phyloP scores from a whole-genome alignment of 2,329 filamentous ascomycete species.

The Pseudomassariella vexata region DNA sequence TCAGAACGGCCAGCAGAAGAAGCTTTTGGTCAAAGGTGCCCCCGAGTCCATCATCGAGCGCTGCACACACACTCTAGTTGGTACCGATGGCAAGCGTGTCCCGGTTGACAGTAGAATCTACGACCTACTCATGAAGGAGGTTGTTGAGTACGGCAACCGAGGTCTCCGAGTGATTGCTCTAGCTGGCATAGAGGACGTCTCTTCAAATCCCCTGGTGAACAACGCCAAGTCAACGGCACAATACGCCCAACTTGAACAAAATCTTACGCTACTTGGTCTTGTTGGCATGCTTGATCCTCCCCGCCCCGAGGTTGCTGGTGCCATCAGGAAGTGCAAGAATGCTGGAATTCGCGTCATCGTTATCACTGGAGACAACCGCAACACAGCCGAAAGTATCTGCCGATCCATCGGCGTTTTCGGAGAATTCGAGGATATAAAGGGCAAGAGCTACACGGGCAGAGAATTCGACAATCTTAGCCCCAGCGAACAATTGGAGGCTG shows the following conservation, averaged over 20 bases:
- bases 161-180: slow-evolving; percentile 93
- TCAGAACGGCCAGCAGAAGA: slow-evolving; percentile 62
- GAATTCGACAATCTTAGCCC: slow-evolving; percentile 86
- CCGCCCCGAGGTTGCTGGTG: slow-evolving; percentile 79
- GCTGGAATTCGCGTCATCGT: slow-evolving; percentile 96
- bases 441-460: slow-evolving; percentile 92
- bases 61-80: slow-evolving; percentile 76
- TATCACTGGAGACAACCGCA: slow-evolving; percentile 96
- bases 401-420: slow-evolving; percentile 94
- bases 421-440: slow-evolving; percentile 70
- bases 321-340: slow-evolving; percentile 82
- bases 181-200: slow-evolving; percentile 74
- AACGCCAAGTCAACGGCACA: slow-evolving; percentile 77
- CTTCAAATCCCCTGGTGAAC: slow-evolving; percentile 61
- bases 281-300: slow-evolving; percentile 97
- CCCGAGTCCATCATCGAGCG: slow-evolving; percentile 92
- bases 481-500: slow-evolving; percentile 74
- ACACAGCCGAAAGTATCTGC: slow-evolving; percentile 96
- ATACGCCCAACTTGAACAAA: slow-evolving; percentile 83
- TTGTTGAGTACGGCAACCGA: slow-evolving; percentile 84
- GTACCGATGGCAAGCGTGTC: slow-evolving; percentile 71
- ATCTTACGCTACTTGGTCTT: slow-evolving; percentile 88
- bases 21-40: slow-evolving; percentile 91
- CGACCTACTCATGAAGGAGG: slow-evolving; percentile 68
- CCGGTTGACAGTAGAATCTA: slow-evolving; percentile 64